A percentile compares a stretch with the other conserved stretches of the same genome.
phyloP scores from a whole-genome alignment of 495 filamentous ascomycete genomes.

The Podospora comata region DNA sequence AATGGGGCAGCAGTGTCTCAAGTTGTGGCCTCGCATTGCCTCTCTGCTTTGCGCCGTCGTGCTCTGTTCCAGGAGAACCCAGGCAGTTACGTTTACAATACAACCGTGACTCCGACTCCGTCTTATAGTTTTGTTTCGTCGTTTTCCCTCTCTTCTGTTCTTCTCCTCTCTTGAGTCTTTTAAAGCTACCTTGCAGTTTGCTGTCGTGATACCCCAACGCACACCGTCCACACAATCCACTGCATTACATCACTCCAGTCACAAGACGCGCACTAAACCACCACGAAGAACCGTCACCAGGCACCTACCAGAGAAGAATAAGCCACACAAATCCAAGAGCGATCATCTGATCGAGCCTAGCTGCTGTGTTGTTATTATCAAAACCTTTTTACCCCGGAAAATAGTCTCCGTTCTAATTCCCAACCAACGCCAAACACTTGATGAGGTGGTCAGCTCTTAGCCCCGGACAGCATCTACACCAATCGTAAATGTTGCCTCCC shows the following conservation, averaged over 20 bases:
- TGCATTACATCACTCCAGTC: not conserved
- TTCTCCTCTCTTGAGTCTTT: not conserved
- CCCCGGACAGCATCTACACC: not conserved
- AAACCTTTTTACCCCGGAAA: not conserved
- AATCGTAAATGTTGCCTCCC: slow-evolving; percentile 13
- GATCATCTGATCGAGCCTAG: not conserved
- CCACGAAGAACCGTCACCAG: not conserved
- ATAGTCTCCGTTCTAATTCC: not conserved
- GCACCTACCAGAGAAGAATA: not conserved
- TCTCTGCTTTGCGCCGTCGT: not conserved
- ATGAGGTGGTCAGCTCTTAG: not conserved
- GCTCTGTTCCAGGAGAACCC: not conserved
- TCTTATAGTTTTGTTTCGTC: not conserved
- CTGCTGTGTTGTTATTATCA: not conserved
- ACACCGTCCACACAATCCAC: not conserved
- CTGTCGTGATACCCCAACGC: not conserved
- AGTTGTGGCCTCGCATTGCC: slow-evolving; percentile 15
- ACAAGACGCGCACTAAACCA: not conserved
- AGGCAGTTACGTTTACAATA: not conserved
- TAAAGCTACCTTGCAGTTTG: not conserved
- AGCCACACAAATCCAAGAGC: not conserved
- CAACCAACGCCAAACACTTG: not conserved
- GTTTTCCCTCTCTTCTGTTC: slow-evolving; percentile 9
- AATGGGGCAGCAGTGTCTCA: slow-evolving; percentile 14
- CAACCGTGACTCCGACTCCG: not conserved